Evolutionary conservation across 768 basidiomycete species (phyloP).

Genomic region (Boletus reticulatus): DNA sequence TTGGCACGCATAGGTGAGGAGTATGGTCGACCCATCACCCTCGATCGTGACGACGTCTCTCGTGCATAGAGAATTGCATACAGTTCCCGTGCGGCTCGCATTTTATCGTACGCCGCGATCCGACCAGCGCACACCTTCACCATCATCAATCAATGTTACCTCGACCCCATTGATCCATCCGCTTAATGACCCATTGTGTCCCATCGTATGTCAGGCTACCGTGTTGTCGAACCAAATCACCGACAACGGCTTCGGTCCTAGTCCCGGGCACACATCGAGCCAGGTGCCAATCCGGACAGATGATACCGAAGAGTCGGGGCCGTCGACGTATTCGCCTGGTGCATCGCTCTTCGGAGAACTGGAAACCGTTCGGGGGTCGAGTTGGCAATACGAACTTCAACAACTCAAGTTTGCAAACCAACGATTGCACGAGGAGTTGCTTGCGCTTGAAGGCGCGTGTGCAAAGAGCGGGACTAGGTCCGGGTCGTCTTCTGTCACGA

Average conservation of each 20-base stretch:
- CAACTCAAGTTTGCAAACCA: conserved; percentile 75
- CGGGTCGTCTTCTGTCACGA: not conserved
- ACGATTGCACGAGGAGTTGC: conserved; percentile 58
- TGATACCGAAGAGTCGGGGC: not conserved
- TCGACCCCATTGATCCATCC: conserved; percentile 15
- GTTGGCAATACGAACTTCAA: conserved; percentile 93
- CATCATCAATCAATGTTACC: not conserved
- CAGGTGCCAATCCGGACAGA: not conserved
- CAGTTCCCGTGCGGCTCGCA: conserved; percentile 32
- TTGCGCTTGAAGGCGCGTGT: conserved; percentile 33
- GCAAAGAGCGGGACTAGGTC: not conserved
- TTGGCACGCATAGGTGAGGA: not conserved
- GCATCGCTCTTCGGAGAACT: conserved; percentile 72
- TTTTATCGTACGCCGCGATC: conserved; percentile 36
- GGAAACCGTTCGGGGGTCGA: conserved; percentile 61
- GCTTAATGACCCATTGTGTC: conserved; percentile 19
- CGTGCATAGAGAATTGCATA: conserved; percentile 36
- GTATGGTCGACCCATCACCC: conserved; percentile 14
- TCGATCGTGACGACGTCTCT: conserved; percentile 32
- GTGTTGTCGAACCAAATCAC: conserved; percentile 10
- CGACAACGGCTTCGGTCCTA: not conserved
- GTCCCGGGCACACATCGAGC: not conserved
- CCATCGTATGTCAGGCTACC: conserved; percentile 31
- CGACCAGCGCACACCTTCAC: not conserved
- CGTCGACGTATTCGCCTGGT: conserved; percentile 10